Percentiles rank a stretch among this genome's conserved stretches.
Evolutionary conservation across 225 moss, liverwort and hornwort genomes (phyloP).

Genomic region (Bryoerythrophyllum caledonicum): DNA sequence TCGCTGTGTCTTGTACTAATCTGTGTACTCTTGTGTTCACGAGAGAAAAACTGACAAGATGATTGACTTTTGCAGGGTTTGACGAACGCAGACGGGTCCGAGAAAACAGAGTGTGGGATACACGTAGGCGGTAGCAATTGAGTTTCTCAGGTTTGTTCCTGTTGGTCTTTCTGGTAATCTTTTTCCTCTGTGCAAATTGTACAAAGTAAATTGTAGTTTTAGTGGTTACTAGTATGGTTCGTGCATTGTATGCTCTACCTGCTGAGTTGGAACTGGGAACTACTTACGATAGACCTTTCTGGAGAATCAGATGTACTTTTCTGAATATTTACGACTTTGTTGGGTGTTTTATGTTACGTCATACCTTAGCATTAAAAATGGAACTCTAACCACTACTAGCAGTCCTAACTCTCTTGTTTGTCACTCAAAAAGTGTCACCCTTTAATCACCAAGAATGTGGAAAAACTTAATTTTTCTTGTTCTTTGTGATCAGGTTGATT

Average conservation of each 20-base stretch:
- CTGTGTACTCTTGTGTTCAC: background rate
- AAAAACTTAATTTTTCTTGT: too few relatives aligned
- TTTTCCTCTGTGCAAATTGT: constrained; percentile 35
- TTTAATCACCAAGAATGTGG: too few relatives aligned
- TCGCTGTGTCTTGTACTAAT: too few relatives aligned
- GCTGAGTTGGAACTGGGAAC: constrained; percentile 9
- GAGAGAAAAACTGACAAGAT: constrained; percentile 11
- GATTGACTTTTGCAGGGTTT: constrained; percentile 57
- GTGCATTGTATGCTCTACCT: constrained; percentile 19
- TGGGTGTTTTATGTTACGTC: constrained; percentile 10
- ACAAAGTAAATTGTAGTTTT: constrained; percentile 40
- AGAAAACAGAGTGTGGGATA: constrained; percentile 95
- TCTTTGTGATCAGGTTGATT: too few relatives aligned
- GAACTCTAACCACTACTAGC: too few relatives aligned
- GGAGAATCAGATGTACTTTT: constrained; percentile 19
- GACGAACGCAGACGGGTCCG: constrained; percentile 76
- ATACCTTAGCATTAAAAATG: too few relatives aligned
- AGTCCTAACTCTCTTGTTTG: too few relatives aligned
- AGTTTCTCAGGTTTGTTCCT: background rate
- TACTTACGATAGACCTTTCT: constrained; percentile 4
- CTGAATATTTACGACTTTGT: constrained; percentile 1
- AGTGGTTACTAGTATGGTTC: background rate
- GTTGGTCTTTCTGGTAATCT: background rate
- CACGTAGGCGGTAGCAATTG: constrained; percentile 51
- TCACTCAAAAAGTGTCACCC: too few relatives aligned